Evolutionary conservation across 208 protist genomes (phyloP).

Genomic region (Acanthamoeba lenticulata): DNA sequence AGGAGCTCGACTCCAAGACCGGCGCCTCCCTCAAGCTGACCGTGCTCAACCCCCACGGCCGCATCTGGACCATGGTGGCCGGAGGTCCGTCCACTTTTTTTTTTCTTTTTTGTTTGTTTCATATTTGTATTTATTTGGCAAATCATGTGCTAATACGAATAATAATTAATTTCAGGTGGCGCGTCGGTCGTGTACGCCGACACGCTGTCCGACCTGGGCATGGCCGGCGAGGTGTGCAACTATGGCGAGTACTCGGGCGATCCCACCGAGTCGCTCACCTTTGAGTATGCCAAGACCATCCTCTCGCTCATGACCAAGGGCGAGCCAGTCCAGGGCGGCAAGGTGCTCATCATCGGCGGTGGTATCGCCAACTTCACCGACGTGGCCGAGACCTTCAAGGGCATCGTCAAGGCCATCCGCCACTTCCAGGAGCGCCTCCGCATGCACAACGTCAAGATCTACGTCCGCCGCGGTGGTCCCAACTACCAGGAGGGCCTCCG

Average conservation of each 20-base stretch:
- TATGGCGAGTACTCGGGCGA: conserved; percentile 92
- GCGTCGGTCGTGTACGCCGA: conserved; percentile 91
- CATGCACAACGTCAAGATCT: conserved; percentile 82
- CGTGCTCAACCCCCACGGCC: conserved; percentile 88
- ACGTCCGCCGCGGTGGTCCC: conserved; percentile 89
- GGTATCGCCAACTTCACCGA: conserved; percentile 93
- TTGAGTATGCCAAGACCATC: conserved; percentile 90
- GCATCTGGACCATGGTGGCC: conserved; percentile 91
- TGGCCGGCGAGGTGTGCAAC: conserved; percentile 86
- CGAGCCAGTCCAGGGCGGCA: neutral
- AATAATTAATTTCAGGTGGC: too few relatives aligned
- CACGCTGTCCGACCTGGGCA: conserved; percentile 88
- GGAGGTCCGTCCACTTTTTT: too few relatives aligned
- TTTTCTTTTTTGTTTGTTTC: too few relatives aligned
- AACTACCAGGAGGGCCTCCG: conserved; percentile 91
- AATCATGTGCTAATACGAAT: too few relatives aligned
- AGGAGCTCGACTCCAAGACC: conserved; percentile 89
- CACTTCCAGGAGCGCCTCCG: conserved; percentile 79
- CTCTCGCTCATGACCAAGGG: conserved; percentile 86
- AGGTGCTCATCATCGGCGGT: conserved; percentile 87
- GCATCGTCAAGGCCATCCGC: conserved; percentile 87
- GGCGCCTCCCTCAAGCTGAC: conserved; percentile 92
- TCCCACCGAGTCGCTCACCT: conserved; percentile 88
- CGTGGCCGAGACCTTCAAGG: conserved; percentile 90
- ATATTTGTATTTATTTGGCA: too few relatives aligned